A percentile compares a stretch with the other conserved stretches of the same genome.
Conservation (phyloP, 2,329 filamentous ascomycete species). For the Nigrospora sphaerica region DNA sequence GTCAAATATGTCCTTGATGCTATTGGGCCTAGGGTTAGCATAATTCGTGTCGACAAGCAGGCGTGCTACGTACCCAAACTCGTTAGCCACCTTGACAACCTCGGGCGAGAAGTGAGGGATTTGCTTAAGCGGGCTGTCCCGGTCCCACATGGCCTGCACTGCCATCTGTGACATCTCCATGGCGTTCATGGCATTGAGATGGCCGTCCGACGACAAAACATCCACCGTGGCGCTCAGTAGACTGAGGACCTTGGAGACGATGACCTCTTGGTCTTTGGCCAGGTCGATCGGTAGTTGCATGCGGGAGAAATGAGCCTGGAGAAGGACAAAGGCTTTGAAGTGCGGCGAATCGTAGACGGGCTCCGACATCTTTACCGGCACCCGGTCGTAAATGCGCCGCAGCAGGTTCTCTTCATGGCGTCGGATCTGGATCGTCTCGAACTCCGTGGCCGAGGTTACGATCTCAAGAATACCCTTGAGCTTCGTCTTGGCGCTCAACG, state of each 20-base stretch:
- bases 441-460: constrained; percentile 92
- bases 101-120: constrained; percentile 89
- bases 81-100: constrained; percentile 74
- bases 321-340: constrained; percentile 95
- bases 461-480: constrained; percentile 97
- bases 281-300: constrained; percentile 96
- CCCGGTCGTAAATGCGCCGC: constrained; percentile 85
- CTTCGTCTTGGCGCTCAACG: constrained; percentile 80
- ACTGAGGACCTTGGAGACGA: constrained; percentile 77
- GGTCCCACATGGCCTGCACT: constrained; percentile 98
- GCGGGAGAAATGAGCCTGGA: constrained; percentile 94
- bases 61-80: constrained; percentile 56
- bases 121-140: constrained; percentile 92
- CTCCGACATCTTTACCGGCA: constrained; percentile 92
- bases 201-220: constrained; percentile 89
- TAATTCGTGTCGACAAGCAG: neutral
- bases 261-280: constrained; percentile 87
- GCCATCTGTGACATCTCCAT: constrained; percentile 99
- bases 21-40: constrained; percentile 25
- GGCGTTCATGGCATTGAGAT: constrained; percentile 93
- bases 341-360: constrained; percentile 86
- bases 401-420: constrained; percentile 85
- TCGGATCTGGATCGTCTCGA: constrained; percentile 89
- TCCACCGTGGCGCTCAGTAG: constrained; percentile 90
- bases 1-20: constrained; percentile 89